Evolutionary conservation across 768 basidiomycete genomes (phyloP).

Genomic region (Calocera viscosa): DNA sequence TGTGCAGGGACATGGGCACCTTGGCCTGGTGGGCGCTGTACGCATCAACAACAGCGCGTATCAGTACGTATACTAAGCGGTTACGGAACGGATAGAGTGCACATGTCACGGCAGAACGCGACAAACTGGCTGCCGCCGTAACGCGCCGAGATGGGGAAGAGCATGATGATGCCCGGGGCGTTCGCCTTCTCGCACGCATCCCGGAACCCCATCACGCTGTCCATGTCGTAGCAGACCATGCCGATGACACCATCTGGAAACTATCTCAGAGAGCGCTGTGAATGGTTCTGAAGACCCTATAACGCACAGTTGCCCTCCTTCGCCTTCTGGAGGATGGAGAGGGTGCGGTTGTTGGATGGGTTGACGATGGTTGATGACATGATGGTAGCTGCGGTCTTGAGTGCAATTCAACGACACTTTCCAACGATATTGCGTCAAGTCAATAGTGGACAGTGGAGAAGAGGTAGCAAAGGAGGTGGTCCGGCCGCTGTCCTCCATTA

Average conservation of each 20-base stretch:
- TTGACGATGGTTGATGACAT: conserved; percentile 13
- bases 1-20: conserved; percentile 28
- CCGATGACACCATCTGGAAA: conserved; percentile 23
- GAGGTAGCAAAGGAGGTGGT: background rate
- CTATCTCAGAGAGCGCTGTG: background rate
- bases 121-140: conserved; percentile 24
- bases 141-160: conserved; percentile 26
- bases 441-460: background rate
- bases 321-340: conserved; percentile 26
- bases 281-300: background rate
- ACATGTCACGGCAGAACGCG: conserved; percentile 25
- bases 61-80: too few species aligned
- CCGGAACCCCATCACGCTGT: conserved; percentile 25
- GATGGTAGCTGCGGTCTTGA: background rate
- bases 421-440: background rate
- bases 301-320: conserved; percentile 24
- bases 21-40: conserved; percentile 26
- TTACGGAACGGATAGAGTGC: background rate
- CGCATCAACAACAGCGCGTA: too few species aligned
- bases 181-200: conserved; percentile 23
- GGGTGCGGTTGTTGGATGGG: conserved; percentile 23
- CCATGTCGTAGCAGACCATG: conserved; percentile 27
- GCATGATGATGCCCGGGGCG: conserved; percentile 8
- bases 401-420: background rate
- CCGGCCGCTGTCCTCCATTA: background rate